Evolutionary conservation across 2,329 filamentous ascomycete genomes (phyloP).

Genomic region (Aspergillus amoenus): DNA sequence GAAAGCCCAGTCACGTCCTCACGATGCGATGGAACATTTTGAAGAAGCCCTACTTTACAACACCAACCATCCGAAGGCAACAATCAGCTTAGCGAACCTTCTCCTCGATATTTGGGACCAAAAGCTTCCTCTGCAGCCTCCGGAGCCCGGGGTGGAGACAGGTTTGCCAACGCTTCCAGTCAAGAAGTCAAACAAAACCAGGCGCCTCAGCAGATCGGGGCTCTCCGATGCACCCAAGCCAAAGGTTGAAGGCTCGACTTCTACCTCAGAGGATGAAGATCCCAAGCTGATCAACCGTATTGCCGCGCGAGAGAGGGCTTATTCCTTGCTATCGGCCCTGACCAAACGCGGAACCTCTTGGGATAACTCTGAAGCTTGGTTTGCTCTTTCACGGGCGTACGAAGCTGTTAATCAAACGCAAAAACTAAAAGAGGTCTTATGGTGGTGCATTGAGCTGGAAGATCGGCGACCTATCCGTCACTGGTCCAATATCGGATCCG

Average conservation of each 20-base stretch:
- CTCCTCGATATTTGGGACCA: constrained; percentile 78
- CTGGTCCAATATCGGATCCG: constrained; percentile 70
- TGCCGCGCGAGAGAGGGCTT: constrained; percentile 86
- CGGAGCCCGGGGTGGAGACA: constrained; percentile 29
- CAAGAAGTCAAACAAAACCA: constrained; percentile 5
- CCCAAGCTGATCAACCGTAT: constrained; percentile 76
- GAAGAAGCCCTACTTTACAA: constrained; percentile 79
- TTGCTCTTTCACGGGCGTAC: constrained; percentile 78
- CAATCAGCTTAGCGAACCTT: constrained; percentile 78
- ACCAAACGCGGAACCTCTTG: constrained; percentile 85
- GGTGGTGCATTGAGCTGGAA: constrained; percentile 97
- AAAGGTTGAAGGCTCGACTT: not conserved
- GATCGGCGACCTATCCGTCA: constrained; percentile 76
- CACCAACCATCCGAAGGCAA: constrained; percentile 76
- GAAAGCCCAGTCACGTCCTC: constrained; percentile 60
- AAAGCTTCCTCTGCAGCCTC: constrained; percentile 41
- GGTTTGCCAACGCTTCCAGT: constrained; percentile 26
- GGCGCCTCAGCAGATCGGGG: not conserved
- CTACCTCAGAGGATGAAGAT: constrained; percentile 41
- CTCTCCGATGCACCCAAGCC: not conserved
- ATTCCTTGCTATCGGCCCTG: constrained; percentile 74
- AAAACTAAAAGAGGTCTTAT: constrained; percentile 87
- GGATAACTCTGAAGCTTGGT: constrained; percentile 94
- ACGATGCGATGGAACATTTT: constrained; percentile 72
- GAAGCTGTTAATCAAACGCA: constrained; percentile 82